Percentiles rank a stretch among this genome's conserved stretches.
phyloP scores from a whole-genome alignment of 2,329 filamentous ascomycete species.

The Penicillium sclerotiorum region DNA sequence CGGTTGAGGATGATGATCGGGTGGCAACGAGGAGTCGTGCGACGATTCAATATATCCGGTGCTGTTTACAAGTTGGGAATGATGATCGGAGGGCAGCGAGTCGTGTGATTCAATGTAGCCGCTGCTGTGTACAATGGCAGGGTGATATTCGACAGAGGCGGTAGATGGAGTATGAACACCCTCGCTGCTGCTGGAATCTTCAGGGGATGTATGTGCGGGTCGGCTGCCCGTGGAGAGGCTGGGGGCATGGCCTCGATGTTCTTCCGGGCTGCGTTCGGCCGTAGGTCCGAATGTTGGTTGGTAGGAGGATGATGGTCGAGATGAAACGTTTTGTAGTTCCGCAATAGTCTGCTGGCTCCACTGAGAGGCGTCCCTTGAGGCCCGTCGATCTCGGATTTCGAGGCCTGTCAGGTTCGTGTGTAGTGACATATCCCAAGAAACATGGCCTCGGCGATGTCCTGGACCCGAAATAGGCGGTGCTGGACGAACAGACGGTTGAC shows the following conservation, averaged over 20 bases:
- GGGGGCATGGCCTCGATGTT: constrained; percentile 32
- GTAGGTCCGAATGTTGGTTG: constrained; percentile 33
- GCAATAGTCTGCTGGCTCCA: constrained; percentile 50
- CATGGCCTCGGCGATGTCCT: constrained; percentile 49
- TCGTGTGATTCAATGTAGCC: constrained; percentile 50
- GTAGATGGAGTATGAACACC: constrained; percentile 52
- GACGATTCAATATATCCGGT: constrained; percentile 52
- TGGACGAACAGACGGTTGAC: constrained; percentile 38
- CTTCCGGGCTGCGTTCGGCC: constrained; percentile 29
- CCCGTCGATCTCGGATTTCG: constrained; percentile 42
- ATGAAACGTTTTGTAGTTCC: constrained; percentile 43
- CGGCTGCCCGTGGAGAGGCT: constrained; percentile 32
- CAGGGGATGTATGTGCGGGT: constrained; percentile 46
- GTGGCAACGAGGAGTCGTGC: constrained; percentile 38
- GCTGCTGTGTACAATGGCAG: constrained; percentile 52
- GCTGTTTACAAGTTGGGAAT: constrained; percentile 52
- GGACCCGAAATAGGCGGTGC: constrained; percentile 47
- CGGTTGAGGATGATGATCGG: constrained; percentile 41
- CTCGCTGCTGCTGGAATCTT: constrained; percentile 54
- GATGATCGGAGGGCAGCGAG: constrained; percentile 49
- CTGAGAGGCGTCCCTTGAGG: constrained; percentile 39
- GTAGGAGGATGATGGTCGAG: constrained; percentile 38
- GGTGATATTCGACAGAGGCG: constrained; percentile 51
- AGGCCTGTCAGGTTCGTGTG: constrained; percentile 48
- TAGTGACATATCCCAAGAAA: constrained; percentile 53